Evolutionary conservation across 176 grass and related monocot genomes (phyloP).

Genomic region (Poa annua): DNA sequence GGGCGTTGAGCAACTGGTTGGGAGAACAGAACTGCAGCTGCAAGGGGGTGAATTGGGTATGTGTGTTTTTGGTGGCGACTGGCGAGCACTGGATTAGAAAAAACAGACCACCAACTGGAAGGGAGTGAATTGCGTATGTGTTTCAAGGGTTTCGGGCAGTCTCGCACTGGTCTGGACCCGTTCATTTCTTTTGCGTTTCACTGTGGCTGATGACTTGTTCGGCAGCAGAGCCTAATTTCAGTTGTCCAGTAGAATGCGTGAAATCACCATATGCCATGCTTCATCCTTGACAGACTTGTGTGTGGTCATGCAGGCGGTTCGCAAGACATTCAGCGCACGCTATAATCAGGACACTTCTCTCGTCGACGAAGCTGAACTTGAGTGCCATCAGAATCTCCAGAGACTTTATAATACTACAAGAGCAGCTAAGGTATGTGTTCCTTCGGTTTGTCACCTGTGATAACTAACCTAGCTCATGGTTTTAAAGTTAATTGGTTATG

Average conservation of each 20-base stretch:
- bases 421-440: constrained; percentile 76
- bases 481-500: constrained; percentile 28
- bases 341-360: constrained; percentile 74
- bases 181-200: constrained; percentile 27
- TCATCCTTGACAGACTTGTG: constrained; percentile 21
- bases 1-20: not conserved
- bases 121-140: constrained; percentile 26
- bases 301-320: constrained; percentile 66
- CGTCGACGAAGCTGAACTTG: constrained; percentile 89
- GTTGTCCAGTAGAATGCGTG: constrained; percentile 1
- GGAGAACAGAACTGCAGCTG: not conserved
- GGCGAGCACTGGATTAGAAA: not conserved
- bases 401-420: constrained; percentile 77
- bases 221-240: constrained; percentile 30
- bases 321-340: constrained; percentile 75
- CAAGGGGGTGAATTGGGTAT: constrained; percentile 23
- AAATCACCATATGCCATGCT: not conserved
- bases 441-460: constrained; percentile 15
- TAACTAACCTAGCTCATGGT: constrained; percentile 16
- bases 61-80: not conserved
- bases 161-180: not conserved
- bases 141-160: not conserved
- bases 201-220: not conserved
- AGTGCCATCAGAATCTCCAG: constrained; percentile 92
- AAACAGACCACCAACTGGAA: constrained; percentile 6